A percentile compares a stretch with the other conserved stretches of the same genome.
Evolutionary conservation across 345 rosid species (phyloP).

Genomic region (Arabidopsis suecica): DNA sequence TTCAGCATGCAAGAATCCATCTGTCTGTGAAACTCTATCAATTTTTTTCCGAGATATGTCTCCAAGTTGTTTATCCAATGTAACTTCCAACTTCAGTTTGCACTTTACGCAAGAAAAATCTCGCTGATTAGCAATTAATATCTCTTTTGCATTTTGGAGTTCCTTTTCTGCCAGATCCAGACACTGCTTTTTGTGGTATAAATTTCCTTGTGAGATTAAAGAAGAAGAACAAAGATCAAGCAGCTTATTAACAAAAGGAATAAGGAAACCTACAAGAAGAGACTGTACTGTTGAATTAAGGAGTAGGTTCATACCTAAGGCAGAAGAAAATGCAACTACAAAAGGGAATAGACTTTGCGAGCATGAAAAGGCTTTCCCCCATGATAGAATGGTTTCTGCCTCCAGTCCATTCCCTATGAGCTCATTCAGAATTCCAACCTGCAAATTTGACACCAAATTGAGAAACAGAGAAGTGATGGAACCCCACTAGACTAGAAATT

Average conservation of each 20-base stretch:
- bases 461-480: conserved; percentile 31
- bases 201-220: conserved; percentile 56
- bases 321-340: conserved; percentile 71
- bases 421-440: conserved; percentile 83
- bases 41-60: conserved; percentile 59
- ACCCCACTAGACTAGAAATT: conserved; percentile 19
- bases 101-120: conserved; percentile 68
- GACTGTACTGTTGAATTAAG: neutral
- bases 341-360: conserved; percentile 63
- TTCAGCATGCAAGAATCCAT: conserved; percentile 64
- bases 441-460: conserved; percentile 30
- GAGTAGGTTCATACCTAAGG: conserved; percentile 59
- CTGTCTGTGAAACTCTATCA: conserved; percentile 43
- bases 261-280: conserved; percentile 19
- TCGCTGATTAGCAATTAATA: conserved; percentile 45
- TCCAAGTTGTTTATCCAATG: conserved; percentile 71
- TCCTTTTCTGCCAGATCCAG: conserved; percentile 76
- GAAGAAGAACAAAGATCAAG: conserved; percentile 17
- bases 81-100: conserved; percentile 64
- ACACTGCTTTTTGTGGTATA: conserved; percentile 64
- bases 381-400: conserved; percentile 70
- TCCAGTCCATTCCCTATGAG: conserved; percentile 78
- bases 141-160: conserved; percentile 65
- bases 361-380: conserved; percentile 81
- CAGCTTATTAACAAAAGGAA: conserved; percentile 30